Evolutionary conservation across 371 early-diverging fungal species (phyloP).

Genomic region (Syncephalastrum monosporum): DNA sequence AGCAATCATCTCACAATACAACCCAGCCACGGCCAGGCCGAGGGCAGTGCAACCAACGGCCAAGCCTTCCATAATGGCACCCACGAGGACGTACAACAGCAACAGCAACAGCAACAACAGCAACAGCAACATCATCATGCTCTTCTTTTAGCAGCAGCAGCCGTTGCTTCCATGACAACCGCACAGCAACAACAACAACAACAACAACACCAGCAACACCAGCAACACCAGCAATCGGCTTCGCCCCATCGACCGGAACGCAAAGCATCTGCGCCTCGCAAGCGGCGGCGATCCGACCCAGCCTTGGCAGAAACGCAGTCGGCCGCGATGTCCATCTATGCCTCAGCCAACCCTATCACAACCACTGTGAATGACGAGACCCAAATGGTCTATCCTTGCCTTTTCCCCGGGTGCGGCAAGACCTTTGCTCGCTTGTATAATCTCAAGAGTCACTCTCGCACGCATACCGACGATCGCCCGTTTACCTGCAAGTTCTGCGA

Average conservation of each 20-base stretch:
- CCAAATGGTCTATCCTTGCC: conserved; percentile 47
- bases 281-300: conserved; percentile 22
- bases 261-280: conserved; percentile 16
- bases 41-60: no score
- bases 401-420: conserved; percentile 60
- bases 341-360: conserved; percentile 29
- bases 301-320: conserved; percentile 30
- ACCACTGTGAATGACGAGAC: conserved; percentile 23
- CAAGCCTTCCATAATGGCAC: neutral
- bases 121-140: conserved; percentile 9
- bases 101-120: no score
- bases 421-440: conserved; percentile 70
- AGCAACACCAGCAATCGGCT: conserved; percentile 5
- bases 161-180: conserved; percentile 10
- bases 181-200: conserved; percentile 2
- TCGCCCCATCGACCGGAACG: conserved; percentile 4
- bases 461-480: conserved; percentile 72
- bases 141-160: conserved; percentile 7
- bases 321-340: conserved; percentile 30
- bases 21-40: no score
- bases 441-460: conserved; percentile 69
- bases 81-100: conserved; percentile 1
- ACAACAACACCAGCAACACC: neutral
- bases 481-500: conserved; percentile 69
- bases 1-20: no score